A percentile compares a stretch with the other conserved stretches of the same genome.
These are phyloP conservation scores for Lactuca sativa DNA, from an alignment of 129 eudicot species.

Conservation along the genomic window DNA sequence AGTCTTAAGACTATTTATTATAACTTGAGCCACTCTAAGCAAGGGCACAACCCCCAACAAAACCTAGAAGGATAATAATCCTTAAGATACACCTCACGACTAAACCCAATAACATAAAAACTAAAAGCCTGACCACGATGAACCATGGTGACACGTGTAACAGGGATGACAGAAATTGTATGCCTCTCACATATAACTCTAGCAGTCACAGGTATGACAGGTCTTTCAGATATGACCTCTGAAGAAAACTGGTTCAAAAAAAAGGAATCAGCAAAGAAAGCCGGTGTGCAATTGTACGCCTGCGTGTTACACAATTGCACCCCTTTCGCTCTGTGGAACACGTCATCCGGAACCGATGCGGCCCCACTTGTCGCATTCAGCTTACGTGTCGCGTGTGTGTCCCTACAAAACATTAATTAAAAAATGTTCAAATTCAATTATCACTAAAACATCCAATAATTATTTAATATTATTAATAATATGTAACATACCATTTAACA, in stretches of 20 bases:
- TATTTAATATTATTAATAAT: too few relatives aligned
- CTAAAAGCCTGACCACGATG: conserved; percentile 59
- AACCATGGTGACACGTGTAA: conserved; percentile 89
- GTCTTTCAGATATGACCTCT: conserved; percentile 85
- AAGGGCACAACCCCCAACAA: conserved; percentile 97
- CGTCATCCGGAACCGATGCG: conserved; percentile 96
- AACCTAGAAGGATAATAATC: conserved; percentile 88
- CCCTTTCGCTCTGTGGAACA: conserved; percentile 93
- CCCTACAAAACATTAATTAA: conserved; percentile 40
- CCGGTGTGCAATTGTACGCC: conserved; percentile 92
- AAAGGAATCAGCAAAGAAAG: conserved; percentile 87
- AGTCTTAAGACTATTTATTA: conserved; percentile 2
- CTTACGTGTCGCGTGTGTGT: conserved; percentile 69
- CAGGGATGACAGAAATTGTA: conserved; percentile 83
- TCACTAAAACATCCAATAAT: too few relatives aligned
- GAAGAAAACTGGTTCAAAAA: conserved; percentile 90
- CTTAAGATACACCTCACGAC: conserved; percentile 80
- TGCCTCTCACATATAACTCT: conserved; percentile 92
- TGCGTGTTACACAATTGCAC: conserved; percentile 89
- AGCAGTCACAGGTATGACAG: conserved; percentile 62
- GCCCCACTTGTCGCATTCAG: conserved; percentile 95
- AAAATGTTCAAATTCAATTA: too few relatives aligned
- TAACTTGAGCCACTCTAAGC: conserved; percentile 83
- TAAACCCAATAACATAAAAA: conserved; percentile 79
- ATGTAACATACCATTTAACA: conserved; percentile 55